Evolutionary conservation across 306 rosid species (phyloP).

Genomic region (Castanea mollissima): DNA sequence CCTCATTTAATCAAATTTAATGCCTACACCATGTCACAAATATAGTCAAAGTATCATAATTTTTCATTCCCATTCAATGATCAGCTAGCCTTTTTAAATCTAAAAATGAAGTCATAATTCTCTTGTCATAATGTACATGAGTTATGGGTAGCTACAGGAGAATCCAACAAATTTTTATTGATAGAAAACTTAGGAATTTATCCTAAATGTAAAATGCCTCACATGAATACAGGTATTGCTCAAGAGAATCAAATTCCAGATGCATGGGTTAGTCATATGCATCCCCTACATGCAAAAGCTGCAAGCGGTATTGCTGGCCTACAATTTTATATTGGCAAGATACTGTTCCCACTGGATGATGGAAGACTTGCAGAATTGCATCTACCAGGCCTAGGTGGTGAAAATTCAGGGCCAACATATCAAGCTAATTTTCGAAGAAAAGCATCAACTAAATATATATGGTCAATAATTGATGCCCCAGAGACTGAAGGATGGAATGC

Average conservation of each 20-base stretch:
- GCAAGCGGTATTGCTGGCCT: constrained; percentile 77
- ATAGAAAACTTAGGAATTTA: not conserved
- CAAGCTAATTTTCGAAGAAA: constrained; percentile 50
- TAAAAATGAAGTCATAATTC: not conserved
- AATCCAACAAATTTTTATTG: not conserved
- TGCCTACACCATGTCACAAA: not conserved
- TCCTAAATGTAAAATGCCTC: not conserved
- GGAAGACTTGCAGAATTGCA: constrained; percentile 90
- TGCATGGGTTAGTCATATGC: constrained; percentile 68
- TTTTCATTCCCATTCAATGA: not conserved
- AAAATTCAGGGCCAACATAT: constrained; percentile 61
- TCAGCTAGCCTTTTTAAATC: not conserved
- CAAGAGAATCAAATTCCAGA: constrained; percentile 44
- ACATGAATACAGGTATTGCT: constrained; percentile 45
- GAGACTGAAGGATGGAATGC: constrained; percentile 98
- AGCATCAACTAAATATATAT: constrained; percentile 50
- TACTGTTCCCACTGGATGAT: constrained; percentile 64
- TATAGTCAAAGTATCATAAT: not conserved
- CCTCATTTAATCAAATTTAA: not conserved
- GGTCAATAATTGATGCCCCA: constrained; percentile 81
- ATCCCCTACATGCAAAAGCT: constrained; percentile 72
- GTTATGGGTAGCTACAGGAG: not conserved
- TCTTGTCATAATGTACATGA: not conserved
- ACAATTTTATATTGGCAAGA: constrained; percentile 68
- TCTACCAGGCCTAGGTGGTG: constrained; percentile 71